A percentile compares a stretch with the other conserved stretches of the same genome.
phyloP scores from a whole-genome alignment of 1,284 basidiomycete species.

The Uromyces viciae-fabae region DNA sequence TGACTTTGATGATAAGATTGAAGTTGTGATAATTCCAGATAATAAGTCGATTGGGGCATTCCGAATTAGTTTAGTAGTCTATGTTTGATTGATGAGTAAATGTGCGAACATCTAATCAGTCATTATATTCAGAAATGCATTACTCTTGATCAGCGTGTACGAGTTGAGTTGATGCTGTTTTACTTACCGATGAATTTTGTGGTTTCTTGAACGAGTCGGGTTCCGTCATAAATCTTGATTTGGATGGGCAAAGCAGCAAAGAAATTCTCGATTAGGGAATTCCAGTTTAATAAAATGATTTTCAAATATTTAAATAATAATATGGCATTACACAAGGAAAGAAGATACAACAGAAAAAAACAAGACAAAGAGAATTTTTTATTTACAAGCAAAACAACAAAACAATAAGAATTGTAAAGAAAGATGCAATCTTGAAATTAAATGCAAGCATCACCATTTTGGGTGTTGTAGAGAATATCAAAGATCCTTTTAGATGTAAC shows the following conservation, averaged over 20 bases:
- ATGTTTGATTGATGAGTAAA: too few relatives aligned
- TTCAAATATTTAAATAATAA: too few relatives aligned
- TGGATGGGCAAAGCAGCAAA: too few relatives aligned
- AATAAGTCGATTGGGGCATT: slow-evolving; percentile 13
- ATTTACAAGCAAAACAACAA: too few relatives aligned
- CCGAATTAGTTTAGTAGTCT: neutral
- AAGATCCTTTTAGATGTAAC: slow-evolving; percentile 35
- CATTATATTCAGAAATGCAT: neutral
- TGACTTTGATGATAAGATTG: slow-evolving; percentile 20
- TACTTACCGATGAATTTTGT: neutral
- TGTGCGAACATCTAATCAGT: too few relatives aligned
- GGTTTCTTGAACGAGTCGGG: neutral
- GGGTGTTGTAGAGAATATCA: slow-evolving; percentile 15
- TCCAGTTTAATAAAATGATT: too few relatives aligned
- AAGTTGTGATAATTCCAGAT: neutral
- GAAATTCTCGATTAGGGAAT: too few relatives aligned
- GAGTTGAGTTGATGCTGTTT: neutral
- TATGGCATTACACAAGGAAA: too few relatives aligned
- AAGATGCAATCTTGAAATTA: too few relatives aligned
- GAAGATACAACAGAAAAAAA: too few relatives aligned
- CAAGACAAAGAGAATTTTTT: too few relatives aligned
- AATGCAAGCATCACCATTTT: slow-evolving; percentile 21
- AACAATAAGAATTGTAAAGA: neutral
- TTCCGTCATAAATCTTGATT: too few relatives aligned
- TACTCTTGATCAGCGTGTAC: neutral